Conservation (phyloP, 768 basidiomycete genomes). For the Tulasnella sp. region DNA sequence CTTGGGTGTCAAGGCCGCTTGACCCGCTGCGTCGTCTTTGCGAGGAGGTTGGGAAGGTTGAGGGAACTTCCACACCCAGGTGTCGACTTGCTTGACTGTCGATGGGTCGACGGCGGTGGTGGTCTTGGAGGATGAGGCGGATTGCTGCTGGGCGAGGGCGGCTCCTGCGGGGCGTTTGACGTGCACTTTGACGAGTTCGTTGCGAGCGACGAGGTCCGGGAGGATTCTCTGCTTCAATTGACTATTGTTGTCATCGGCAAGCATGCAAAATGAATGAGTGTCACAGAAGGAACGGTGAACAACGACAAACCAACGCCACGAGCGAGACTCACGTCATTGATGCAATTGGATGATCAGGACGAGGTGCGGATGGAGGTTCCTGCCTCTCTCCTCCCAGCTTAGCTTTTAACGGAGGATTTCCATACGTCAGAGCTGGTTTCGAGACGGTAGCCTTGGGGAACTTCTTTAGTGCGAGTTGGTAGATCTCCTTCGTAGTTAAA, state of each 20-base stretch:
- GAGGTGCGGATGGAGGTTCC: background rate
- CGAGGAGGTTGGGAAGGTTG: background rate
- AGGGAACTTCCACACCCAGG: background rate
- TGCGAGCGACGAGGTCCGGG: constrained; percentile 1
- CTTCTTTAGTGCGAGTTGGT: background rate
- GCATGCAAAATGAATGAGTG: background rate
- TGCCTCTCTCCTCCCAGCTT: background rate
- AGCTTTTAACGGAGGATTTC: background rate
- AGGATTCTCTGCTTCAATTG: background rate
- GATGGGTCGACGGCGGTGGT: background rate
- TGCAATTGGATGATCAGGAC: background rate
- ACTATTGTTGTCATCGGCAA: background rate
- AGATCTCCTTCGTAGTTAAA: background rate
- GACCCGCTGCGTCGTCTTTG: background rate
- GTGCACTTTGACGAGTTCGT: constrained; percentile 1
- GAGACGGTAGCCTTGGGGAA: constrained; percentile 1
- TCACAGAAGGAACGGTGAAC: background rate
- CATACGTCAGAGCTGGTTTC: background rate
- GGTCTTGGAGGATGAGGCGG: background rate
- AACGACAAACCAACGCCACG: background rate
- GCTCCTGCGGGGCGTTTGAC: background rate
- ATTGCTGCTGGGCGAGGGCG: background rate
- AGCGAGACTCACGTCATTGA: constrained; percentile 1
- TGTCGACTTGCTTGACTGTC: background rate
- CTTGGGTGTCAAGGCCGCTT: background rate